Base-by-base conservation (phyloP, 2,329 filamentous ascomycete genomes). In the Metarhizium robertsii region DNA sequence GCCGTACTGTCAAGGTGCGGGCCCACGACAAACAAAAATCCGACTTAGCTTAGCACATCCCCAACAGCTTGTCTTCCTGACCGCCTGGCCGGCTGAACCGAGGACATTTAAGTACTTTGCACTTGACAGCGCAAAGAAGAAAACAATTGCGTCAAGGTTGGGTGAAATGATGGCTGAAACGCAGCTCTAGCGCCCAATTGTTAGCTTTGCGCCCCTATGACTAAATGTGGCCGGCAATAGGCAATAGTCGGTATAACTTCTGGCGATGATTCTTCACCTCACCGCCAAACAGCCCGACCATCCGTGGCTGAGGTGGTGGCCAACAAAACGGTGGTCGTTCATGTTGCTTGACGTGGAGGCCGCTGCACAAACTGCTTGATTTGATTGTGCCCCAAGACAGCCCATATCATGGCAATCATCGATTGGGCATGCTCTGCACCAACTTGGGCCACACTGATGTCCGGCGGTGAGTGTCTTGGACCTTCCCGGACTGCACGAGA, bases 401-500 rank as follows among this genome's bases (percentile, higher is more conserved):
- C 20, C 25, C 20, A 48, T 11, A 38, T 52, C 18, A 38, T 43
- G 51, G 6, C 51, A 13, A 20, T 36, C 30, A 32, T 14, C 36
- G 42, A 29, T 38, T 36, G 51, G 45, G 30, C 54, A 25, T 13
- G 6, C 18, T 45, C 30, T 14, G 45, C 50, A 32, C 34, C 34
- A 38, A 40, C 53, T 11, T 50, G n/a, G 40, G 48, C 40, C 29
- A 48, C 49, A 50, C 16, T 25, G 42, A 49, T 14, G 30, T 53
- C 25, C 18, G 43, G 52, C 52, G 52, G 52, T 53, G 52, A 53
- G 43, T 40, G 43, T 38, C 30, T 48, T 42, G 40, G 45, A 48
- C 34, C 45, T 30, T 30, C 13, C 10, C n/a, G n/a, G 25, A 48
- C 20, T 48, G 45, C 18, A 11, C 45, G 11, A 30, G 25, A 29